phyloP scores from a whole-genome alignment of 352 stramenopile species.

The Pythium graminicola region DNA sequence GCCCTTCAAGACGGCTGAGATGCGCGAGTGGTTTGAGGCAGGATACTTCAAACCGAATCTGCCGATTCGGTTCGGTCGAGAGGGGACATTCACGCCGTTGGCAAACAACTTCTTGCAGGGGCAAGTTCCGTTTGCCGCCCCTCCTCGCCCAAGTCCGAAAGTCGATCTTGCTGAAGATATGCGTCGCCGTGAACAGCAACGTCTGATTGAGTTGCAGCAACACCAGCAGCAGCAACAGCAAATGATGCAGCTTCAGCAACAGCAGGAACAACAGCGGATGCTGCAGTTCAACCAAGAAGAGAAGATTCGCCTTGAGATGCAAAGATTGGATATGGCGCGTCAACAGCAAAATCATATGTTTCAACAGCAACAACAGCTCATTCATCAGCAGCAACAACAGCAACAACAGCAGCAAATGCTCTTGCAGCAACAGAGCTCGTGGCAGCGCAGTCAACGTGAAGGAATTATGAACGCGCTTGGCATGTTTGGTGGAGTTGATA shows the following conservation, averaged over 20 bases:
- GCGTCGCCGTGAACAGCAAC: constrained; percentile 42
- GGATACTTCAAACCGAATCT: constrained; percentile 87
- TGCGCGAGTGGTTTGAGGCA: constrained; percentile 87
- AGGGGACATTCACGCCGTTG: constrained; percentile 65
- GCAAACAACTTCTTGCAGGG: constrained; percentile 71
- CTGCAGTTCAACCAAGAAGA: constrained; percentile 63
- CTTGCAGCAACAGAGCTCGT: constrained; percentile 69
- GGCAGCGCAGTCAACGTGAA: constrained; percentile 66
- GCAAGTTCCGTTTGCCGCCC: constrained; percentile 55
- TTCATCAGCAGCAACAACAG: constrained; percentile 42
- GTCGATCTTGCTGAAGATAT: constrained; percentile 15
- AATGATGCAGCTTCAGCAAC: constrained; percentile 55
- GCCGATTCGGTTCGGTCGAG: constrained; percentile 75
- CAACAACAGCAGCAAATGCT: constrained; percentile 68
- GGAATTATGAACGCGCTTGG: constrained; percentile 72
- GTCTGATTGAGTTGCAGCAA: constrained; percentile 52
- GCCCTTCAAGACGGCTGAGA: constrained; percentile 80
- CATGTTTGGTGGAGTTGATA: constrained; percentile 48
- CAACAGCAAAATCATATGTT: constrained; percentile 60
- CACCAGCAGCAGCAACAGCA: constrained; percentile 57
- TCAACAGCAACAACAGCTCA: constrained; percentile 45
- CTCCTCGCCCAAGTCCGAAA: constrained; percentile 29
- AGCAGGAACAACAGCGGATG: constrained; percentile 65
- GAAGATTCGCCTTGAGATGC: constrained; percentile 80
- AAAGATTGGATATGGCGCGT: constrained; percentile 61